Percentiles rank a stretch among this genome's conserved stretches.
Evolutionary conservation across 805 yeast species (phyloP).

Genomic region (Debaryomyces tyrocola): DNA sequence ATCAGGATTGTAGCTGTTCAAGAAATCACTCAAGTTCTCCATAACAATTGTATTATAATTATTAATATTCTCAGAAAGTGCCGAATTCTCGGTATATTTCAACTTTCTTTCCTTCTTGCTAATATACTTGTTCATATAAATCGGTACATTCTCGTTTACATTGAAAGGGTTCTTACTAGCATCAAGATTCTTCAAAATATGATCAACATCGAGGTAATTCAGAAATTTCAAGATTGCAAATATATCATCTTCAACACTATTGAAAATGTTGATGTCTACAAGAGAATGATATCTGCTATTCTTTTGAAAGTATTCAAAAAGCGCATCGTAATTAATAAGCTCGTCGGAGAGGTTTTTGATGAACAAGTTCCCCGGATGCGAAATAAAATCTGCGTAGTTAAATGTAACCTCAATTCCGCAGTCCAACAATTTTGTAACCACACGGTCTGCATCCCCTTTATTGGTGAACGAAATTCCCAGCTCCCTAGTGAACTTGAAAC

Average conservation of each 20-base stretch:
- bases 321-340: constrained; percentile 34
- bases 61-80: constrained; percentile 9
- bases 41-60: constrained; percentile 26
- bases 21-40: constrained; percentile 53
- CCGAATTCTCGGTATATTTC: constrained; percentile 22
- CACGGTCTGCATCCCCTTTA: constrained; percentile 7
- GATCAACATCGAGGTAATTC: constrained; percentile 35
- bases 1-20: constrained; percentile 47
- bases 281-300: constrained; percentile 18
- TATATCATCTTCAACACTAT: constrained; percentile 14
- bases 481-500: neutral
- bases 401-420: constrained; percentile 10
- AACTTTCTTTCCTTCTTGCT: constrained; percentile 62
- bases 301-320: constrained; percentile 19
- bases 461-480: constrained; percentile 2
- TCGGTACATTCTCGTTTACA: constrained; percentile 23
- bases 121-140: constrained; percentile 63
- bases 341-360: constrained; percentile 48
- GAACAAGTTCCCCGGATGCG: constrained; percentile 61
- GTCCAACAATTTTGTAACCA: constrained; percentile 12
- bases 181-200: constrained; percentile 18
- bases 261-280: constrained; percentile 21
- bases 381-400: constrained; percentile 32
- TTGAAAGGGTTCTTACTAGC: constrained; percentile 23
- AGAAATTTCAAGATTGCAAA: constrained; percentile 33